Evolutionary conservation across 306 rosid species (phyloP).

Genomic region (Ormosia semicastrata): DNA sequence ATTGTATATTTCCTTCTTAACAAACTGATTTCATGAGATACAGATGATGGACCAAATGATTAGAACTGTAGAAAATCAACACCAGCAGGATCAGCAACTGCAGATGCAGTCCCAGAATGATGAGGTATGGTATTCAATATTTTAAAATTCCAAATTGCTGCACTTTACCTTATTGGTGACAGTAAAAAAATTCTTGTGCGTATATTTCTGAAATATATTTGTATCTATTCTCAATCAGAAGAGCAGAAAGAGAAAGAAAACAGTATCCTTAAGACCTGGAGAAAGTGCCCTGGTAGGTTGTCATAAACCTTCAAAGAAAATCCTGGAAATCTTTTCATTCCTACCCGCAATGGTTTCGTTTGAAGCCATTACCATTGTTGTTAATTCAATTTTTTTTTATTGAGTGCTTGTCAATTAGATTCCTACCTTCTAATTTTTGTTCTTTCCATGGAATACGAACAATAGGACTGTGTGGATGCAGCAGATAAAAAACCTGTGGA

Average conservation of each 20-base stretch:
- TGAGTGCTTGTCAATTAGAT: neutral
- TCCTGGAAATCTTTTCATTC: neutral
- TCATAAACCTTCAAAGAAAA: conserved; percentile 13
- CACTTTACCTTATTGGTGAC: conserved; percentile 2
- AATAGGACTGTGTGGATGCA: conserved; percentile 34
- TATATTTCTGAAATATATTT: neutral
- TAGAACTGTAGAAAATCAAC: conserved; percentile 26
- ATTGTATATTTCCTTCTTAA: neutral
- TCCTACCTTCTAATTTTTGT: conserved; percentile 14
- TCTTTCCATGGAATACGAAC: conserved; percentile 21
- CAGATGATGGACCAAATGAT: conserved; percentile 21
- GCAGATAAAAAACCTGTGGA: conserved; percentile 20
- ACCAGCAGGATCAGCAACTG: conserved; percentile 26
- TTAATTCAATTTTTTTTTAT: conserved; percentile 12
- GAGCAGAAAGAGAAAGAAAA: conserved; percentile 32
- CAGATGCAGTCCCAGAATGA: conserved; percentile 37
- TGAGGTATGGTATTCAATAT: conserved; percentile 22
- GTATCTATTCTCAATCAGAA: conserved; percentile 26
- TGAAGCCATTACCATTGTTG: neutral
- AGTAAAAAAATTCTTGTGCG: neutral
- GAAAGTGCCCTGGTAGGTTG: conserved; percentile 38
- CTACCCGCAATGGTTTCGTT: neutral
- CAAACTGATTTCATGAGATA: conserved; percentile 17
- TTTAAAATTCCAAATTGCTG: conserved; percentile 7
- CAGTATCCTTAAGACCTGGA: conserved; percentile 8